Evolutionary conservation across 768 basidiomycete genomes (phyloP), one percentile per base, ranked within the genome.

Genomic region (Tulasnella sp.): DNA sequence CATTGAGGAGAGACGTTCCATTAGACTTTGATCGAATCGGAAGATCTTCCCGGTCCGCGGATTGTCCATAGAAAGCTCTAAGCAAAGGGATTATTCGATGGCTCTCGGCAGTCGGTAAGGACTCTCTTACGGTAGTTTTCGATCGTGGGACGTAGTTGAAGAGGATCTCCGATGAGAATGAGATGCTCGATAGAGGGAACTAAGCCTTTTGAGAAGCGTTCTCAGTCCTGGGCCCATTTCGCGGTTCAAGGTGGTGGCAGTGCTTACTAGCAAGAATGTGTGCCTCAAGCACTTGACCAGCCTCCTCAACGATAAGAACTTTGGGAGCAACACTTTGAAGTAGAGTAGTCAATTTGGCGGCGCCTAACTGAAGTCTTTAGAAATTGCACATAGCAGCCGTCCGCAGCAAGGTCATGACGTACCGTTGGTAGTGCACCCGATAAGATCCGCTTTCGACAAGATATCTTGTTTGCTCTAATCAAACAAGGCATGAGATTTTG

Each of bases 361-460:
- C 90, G 62, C 90, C 88, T 89, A 34, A 47, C 12, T 35, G 22
- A 2, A 17, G 14, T 22, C 32, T 22, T 14, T 17, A 9, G 14
- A 35, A 32, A 26, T 40, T 7, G 19, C 44, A 12, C 36, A 14
- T 9, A n/a, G 14, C 17, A 1, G 7, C 1, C 4, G 14, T 12
- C 22, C 22, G 5, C 29, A 40, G 22, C 12, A 29, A 59, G 22
- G 2, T 8, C 16, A 52, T 26, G 8, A 36, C 36, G 17, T 77
- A 88, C 89, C 90, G 29, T 88, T 91, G 0, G 90, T 92, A 0
- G 91, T 93, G 74, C 90, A 91, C 5, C 89, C 91, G 59, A 92
- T 85, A n/a, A 93, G 82, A 76, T 90, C 85, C 0, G 85, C 82
- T 6, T 82, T 78, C 36, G 78, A 77, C 6, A 92, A 80, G 7